A percentile compares a stretch with the other conserved stretches of the same genome.
Conservation (phyloP, 768 basidiomycete species). For the Mycena rosella region DNA sequence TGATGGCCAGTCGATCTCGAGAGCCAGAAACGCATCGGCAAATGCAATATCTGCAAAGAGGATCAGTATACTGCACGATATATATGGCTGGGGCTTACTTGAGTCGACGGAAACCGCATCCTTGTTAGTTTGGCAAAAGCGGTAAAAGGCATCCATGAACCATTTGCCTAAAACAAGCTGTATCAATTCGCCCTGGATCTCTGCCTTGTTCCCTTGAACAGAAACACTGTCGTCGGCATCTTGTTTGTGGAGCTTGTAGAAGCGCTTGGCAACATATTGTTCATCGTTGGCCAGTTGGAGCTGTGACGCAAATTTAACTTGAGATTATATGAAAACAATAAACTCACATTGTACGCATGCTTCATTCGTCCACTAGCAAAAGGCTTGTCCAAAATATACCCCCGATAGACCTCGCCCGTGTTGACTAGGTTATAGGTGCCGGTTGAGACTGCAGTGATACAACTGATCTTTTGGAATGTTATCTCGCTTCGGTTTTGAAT, state of each 20-base stretch:
- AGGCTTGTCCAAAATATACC: background rate
- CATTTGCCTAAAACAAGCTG: background rate
- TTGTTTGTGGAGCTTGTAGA: background rate
- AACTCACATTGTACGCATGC: background rate
- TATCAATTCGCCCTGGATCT: background rate
- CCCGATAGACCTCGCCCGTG: background rate
- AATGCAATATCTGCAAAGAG: background rate
- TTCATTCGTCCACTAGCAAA: background rate
- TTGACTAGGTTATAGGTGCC: background rate
- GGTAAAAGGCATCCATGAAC: constrained; percentile 8
- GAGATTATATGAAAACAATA: background rate
- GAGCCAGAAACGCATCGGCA: background rate
- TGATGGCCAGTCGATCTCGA: background rate
- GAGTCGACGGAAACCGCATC: background rate
- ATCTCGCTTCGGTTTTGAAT: background rate
- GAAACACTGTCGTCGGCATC: background rate
- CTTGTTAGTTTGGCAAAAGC: background rate
- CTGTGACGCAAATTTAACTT: background rate
- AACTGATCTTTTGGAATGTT: background rate
- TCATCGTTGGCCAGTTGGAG: background rate
- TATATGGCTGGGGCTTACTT: too few relatives aligned
- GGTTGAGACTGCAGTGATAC: background rate
- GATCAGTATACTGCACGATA: too few relatives aligned
- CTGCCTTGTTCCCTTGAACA: background rate
- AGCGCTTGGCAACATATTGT: constrained; percentile 1